These are phyloP conservation scores for Knufia petricola DNA, from an alignment of 2,329 filamentous ascomycete genomes.

Conservation along the genomic window DNA sequence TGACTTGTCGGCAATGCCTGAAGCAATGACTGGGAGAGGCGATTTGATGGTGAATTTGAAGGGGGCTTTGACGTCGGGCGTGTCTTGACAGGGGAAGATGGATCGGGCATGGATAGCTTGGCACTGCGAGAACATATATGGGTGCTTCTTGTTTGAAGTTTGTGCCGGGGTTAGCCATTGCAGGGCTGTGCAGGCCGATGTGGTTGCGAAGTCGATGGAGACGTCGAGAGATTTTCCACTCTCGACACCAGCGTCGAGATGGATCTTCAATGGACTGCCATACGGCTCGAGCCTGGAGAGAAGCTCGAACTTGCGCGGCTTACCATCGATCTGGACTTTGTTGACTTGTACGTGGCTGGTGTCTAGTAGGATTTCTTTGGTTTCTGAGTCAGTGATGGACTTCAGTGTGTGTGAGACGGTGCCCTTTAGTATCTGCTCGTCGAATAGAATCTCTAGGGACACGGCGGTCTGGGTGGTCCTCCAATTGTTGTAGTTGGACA, in stretches of 20 bases:
- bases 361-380: slow-evolving; percentile 73
- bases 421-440: slow-evolving; percentile 65
- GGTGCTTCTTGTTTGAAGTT: slow-evolving; percentile 89
- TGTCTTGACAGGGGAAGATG: slow-evolving; percentile 94
- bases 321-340: slow-evolving; percentile 59
- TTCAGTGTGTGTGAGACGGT: slow-evolving; percentile 67
- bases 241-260: slow-evolving; percentile 38
- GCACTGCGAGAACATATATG: slow-evolving; percentile 97
- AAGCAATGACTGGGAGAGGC: slow-evolving; percentile 80
- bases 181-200: slow-evolving; percentile 77
- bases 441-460: slow-evolving; percentile 75
- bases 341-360: slow-evolving; percentile 72
- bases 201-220: slow-evolving; percentile 66
- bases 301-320: slow-evolving; percentile 58
- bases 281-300: slow-evolving; percentile 63
- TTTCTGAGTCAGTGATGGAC: slow-evolving; percentile 63
- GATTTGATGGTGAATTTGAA: slow-evolving; percentile 83
- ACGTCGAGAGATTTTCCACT: slow-evolving; percentile 40
- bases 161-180: slow-evolving; percentile 93
- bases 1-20: slow-evolving; percentile 57
- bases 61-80: slow-evolving; percentile 93
- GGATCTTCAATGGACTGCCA: slow-evolving; percentile 39
- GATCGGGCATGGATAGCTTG: slow-evolving; percentile 93
- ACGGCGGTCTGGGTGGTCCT: slow-evolving; percentile 73
- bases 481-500: slow-evolving; percentile 87